Conservation (phyloP, 441 rosid species). For the Erysimum cheiri region DNA sequence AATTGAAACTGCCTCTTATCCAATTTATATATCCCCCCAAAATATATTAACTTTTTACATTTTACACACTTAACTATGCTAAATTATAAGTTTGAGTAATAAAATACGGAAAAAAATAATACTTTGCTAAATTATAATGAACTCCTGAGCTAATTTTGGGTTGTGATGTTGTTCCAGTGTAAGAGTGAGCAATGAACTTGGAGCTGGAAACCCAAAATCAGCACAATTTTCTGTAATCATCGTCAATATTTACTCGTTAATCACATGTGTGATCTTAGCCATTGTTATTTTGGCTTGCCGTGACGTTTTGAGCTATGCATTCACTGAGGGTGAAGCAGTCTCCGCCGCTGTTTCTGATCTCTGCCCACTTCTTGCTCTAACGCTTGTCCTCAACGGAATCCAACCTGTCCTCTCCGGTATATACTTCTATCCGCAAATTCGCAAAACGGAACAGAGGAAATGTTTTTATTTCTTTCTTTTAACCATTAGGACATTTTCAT, state of each 20-base stretch:
- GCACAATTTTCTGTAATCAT: conserved; percentile 57
- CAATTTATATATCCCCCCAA: neutral
- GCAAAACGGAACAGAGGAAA: neutral
- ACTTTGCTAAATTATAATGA: too few species aligned
- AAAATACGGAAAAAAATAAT: too few species aligned
- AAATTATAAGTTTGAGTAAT: too few species aligned
- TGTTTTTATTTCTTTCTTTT: too few species aligned
- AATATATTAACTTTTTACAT: neutral
- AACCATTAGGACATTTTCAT: neutral
- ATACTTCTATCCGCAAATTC: neutral
- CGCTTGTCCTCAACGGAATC: conserved; percentile 63
- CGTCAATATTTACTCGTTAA: conserved; percentile 51
- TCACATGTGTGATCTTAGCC: conserved; percentile 47
- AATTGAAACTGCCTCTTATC: neutral
- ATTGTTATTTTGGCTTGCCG: conserved; percentile 43
- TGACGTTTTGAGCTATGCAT: conserved; percentile 55
- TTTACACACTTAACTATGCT: neutral
- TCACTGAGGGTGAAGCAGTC: conserved; percentile 60
- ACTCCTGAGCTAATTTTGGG: too few species aligned
- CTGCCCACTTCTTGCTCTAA: conserved; percentile 60
- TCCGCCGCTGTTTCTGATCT: conserved; percentile 67
- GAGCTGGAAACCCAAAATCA: conserved; percentile 66
- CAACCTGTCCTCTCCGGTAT: conserved; percentile 66
- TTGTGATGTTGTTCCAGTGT: conserved; percentile 47
- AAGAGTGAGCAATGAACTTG: conserved; percentile 73